Conservation (phyloP, 306 rosid species). For the Prosopis cineraria region DNA sequence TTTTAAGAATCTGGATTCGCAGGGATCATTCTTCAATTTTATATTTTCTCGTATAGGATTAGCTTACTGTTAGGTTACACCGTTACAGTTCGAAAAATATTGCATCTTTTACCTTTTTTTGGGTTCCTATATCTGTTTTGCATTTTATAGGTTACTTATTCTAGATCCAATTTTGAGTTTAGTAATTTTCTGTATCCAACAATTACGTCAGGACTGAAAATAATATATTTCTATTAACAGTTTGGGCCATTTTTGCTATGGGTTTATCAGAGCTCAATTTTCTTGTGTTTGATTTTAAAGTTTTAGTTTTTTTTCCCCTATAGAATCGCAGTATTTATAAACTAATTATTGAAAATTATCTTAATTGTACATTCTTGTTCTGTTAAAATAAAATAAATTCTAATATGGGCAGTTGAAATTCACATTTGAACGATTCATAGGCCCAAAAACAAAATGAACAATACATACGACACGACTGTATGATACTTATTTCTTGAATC, state of each 20-base stretch:
- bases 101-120: background rate
- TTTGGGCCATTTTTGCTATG: background rate
- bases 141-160: background rate
- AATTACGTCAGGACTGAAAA: background rate
- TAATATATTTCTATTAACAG: background rate
- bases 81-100: background rate
- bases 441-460: no score
- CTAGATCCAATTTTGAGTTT: constrained; percentile 15
- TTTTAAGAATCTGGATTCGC: constrained; percentile 26
- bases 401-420: background rate
- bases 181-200: background rate
- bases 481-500: background rate
- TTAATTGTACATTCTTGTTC: background rate
- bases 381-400: background rate
- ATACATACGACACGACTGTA: no score
- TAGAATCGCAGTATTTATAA: background rate
- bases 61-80: constrained; percentile 18
- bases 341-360: background rate
- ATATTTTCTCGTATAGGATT: background rate
- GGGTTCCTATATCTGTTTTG: background rate
- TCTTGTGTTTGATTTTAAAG: background rate
- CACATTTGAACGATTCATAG: background rate
- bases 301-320: no score
- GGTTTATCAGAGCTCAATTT: background rate
- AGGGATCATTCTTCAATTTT: constrained; percentile 15